phyloP scores from a whole-genome alignment of 78 protist genomes.

The Dictyostelium intermedium region DNA sequence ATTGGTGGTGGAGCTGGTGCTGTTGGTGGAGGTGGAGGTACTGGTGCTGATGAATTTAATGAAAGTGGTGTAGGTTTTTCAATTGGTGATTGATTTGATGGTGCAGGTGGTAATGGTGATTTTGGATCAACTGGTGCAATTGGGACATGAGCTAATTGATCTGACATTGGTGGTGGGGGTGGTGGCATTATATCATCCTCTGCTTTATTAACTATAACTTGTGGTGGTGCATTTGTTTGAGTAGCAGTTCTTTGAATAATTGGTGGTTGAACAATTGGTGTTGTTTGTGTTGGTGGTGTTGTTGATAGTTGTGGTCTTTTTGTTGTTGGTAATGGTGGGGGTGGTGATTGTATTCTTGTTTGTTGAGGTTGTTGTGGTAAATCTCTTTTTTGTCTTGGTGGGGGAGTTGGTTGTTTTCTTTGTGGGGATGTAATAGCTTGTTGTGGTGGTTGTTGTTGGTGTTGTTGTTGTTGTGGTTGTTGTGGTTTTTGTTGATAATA shows the following conservation, averaged over 20 bases:
- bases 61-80: neutral
- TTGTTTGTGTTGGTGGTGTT: neutral
- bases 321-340: conserved; percentile 3
- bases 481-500: neutral
- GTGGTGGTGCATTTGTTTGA: neutral
- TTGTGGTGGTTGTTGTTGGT: neutral
- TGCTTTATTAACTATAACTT: neutral
- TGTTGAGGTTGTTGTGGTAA: conserved; percentile 4
- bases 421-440: neutral
- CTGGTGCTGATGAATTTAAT: neutral
- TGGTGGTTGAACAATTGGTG: conserved; percentile 5
- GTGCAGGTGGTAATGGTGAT: conserved; percentile 23
- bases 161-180: conserved; percentile 53
- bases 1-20: neutral
- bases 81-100: neutral
- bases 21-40: neutral
- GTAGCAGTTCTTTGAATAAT: neutral
- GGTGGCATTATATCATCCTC: neutral
- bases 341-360: conserved; percentile 7
- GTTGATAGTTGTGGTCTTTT: neutral
- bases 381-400: neutral
- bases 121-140: neutral
- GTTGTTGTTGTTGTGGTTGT: neutral
- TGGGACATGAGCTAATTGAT: neutral
- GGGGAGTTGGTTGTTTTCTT: conserved; percentile 6